These are phyloP conservation scores for Pestalotiopsis sp. DNA, from an alignment of 2,329 filamentous ascomycete genomes.

Conservation along the genomic window DNA sequence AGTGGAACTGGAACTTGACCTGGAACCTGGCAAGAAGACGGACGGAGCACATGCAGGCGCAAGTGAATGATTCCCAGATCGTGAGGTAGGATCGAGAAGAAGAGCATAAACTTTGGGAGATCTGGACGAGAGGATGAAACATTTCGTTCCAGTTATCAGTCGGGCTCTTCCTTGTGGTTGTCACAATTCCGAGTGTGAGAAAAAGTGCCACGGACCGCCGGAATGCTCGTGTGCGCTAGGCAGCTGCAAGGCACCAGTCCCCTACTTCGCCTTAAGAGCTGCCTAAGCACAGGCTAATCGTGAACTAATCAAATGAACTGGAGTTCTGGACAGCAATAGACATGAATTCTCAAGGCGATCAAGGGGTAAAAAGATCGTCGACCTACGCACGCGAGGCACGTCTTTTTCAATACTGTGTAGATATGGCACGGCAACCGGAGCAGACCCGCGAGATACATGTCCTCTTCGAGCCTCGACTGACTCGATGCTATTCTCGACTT, in stretches of 20 bases:
- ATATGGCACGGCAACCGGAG: neutral
- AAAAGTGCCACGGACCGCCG: neutral
- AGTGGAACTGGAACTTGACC: neutral
- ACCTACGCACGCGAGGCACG: neutral
- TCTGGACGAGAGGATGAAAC: constrained; percentile 5
- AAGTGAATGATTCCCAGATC: too few relatives aligned
- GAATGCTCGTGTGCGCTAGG: constrained; percentile 3
- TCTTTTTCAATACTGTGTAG: neutral
- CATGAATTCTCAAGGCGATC: neutral
- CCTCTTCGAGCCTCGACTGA: neutral
- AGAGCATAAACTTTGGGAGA: neutral
- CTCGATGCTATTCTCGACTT: neutral
- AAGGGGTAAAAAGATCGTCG: neutral
- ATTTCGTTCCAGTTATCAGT: neutral
- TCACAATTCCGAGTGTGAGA: neutral
- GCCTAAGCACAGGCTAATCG: neutral
- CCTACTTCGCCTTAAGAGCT: neutral
- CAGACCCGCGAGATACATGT: neutral
- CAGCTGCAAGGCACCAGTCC: constrained; percentile 14
- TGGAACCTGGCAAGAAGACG: neutral
- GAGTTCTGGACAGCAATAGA: neutral
- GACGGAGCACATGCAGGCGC: neutral
- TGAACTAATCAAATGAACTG: neutral
- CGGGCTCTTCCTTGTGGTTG: neutral
- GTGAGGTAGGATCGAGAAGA: neutral